A percentile compares a stretch with the other conserved stretches of the same genome.
These are phyloP conservation scores for Haplosporangium gracile DNA, from an alignment of 192 early-diverging fungal genomes.

Conservation along the genomic window DNA sequence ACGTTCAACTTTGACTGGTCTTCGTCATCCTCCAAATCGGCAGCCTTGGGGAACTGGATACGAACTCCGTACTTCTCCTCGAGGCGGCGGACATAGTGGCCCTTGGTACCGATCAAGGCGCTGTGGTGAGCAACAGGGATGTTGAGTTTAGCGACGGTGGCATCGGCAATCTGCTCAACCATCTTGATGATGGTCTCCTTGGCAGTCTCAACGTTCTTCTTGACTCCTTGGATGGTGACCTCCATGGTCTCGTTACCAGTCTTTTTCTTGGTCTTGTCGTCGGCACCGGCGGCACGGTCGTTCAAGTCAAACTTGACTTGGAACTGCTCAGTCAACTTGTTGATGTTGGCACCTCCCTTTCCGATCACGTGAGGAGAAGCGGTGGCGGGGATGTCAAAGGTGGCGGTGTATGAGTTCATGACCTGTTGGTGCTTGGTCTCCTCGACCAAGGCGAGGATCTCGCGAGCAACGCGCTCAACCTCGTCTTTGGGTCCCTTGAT, in stretches of 20 bases:
- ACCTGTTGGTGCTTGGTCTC: conserved; percentile 75
- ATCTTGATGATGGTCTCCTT: conserved; percentile 76
- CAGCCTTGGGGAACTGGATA: conserved; percentile 76
- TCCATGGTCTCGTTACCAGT: conserved; percentile 60
- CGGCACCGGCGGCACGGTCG: conserved; percentile 54
- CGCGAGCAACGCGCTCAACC: conserved; percentile 77
- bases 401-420: conserved; percentile 76
- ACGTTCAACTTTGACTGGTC: conserved; percentile 67
- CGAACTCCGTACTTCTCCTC: conserved; percentile 84
- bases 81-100: conserved; percentile 77
- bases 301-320: conserved; percentile 80
- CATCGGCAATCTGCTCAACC: conserved; percentile 77
- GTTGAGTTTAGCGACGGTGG: conserved; percentile 65
- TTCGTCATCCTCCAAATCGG: conserved; percentile 67
- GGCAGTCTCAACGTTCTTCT: conserved; percentile 79
- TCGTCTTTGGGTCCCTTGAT: conserved; percentile 86
- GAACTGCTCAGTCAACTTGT: conserved; percentile 80
- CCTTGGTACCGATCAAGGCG: conserved; percentile 77
- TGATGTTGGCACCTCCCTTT: conserved; percentile 88
- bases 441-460: conserved; percentile 75
- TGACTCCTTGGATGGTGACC: conserved; percentile 85
- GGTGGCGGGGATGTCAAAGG: conserved; percentile 78
- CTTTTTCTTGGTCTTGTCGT: conserved; percentile 58
- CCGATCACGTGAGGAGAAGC: conserved; percentile 87
- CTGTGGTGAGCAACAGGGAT: conserved; percentile 77